Evolutionary conservation across 129 eudicot species (phyloP).

Genomic region (Cynara cardunculus): DNA sequence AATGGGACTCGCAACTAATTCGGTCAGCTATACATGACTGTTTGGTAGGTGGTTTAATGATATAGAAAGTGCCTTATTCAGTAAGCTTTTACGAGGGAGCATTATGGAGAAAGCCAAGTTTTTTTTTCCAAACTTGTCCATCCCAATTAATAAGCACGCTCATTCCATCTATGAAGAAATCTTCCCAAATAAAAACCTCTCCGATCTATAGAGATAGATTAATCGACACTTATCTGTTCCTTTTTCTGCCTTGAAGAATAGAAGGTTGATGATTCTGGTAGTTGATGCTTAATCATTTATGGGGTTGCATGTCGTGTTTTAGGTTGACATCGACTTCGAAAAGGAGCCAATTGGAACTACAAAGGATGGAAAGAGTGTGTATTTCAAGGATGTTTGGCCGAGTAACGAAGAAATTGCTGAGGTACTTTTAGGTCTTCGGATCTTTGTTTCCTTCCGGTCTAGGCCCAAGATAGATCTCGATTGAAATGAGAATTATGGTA

Average conservation of each 20-base stretch:
- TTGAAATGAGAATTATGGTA: background rate
- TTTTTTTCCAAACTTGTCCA: too few species aligned
- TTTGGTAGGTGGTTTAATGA: too few species aligned
- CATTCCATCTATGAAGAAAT: too few species aligned
- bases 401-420: constrained; percentile 84
- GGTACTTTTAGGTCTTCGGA: constrained; percentile 28
- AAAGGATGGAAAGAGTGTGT: constrained; percentile 82
- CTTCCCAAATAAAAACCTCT: too few species aligned
- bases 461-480: background rate
- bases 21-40: too few species aligned
- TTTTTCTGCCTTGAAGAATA: background rate
- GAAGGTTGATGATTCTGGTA: background rate
- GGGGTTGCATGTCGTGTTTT: constrained; percentile 8
- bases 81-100: too few species aligned
- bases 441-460: background rate
- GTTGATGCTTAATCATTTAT: background rate
- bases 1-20: too few species aligned
- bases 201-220: too few species aligned
- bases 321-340: constrained; percentile 97
- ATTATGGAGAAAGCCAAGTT: too few species aligned
- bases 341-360: constrained; percentile 94
- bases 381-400: constrained; percentile 91
- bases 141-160: too few species aligned
- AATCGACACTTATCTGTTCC: background rate
- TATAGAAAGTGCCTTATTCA: too few species aligned